Evolutionary conservation across 2,329 filamentous ascomycete species (phyloP).

Genomic region (Nothomitra cinnamomea): DNA sequence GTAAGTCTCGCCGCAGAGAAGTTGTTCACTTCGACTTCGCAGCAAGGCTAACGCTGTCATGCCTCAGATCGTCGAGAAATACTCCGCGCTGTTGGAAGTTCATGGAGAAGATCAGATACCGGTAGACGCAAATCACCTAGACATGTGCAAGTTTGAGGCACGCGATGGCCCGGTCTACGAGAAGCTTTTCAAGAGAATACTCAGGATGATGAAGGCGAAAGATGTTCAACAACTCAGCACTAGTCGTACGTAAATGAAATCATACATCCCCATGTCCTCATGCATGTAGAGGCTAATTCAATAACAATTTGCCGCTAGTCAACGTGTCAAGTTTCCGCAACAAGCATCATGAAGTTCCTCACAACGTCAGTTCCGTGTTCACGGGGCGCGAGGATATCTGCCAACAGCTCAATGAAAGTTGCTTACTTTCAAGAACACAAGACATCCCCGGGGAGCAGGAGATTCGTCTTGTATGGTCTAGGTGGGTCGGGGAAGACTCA

Average conservation of each 20-base stretch:
- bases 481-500: too few species aligned
- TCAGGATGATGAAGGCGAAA: too few species aligned
- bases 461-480: too few species aligned
- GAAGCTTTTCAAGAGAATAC: too few species aligned
- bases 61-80: conserved; percentile 20
- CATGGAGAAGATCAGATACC: conserved; percentile 14
- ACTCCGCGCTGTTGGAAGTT: conserved; percentile 21
- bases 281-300: not conserved
- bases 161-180: not conserved
- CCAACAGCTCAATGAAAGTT: not conserved
- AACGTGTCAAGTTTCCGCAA: not conserved
- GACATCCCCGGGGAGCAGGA: not conserved
- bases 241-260: too few species aligned
- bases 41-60: conserved; percentile 8
- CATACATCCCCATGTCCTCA: not conserved
- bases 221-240: too few species aligned
- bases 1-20: not conserved
- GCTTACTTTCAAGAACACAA: not conserved
- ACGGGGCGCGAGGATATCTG: too few species aligned
- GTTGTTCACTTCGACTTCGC: not conserved
- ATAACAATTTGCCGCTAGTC: not conserved
- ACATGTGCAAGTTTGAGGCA: not conserved
- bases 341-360: conserved; percentile 1
- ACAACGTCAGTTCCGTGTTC: too few species aligned
- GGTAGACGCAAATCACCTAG: not conserved